These are phyloP conservation scores for Neonectria hederae DNA, from an alignment of 2,329 filamentous ascomycete genomes.

Conservation along the genomic window DNA sequence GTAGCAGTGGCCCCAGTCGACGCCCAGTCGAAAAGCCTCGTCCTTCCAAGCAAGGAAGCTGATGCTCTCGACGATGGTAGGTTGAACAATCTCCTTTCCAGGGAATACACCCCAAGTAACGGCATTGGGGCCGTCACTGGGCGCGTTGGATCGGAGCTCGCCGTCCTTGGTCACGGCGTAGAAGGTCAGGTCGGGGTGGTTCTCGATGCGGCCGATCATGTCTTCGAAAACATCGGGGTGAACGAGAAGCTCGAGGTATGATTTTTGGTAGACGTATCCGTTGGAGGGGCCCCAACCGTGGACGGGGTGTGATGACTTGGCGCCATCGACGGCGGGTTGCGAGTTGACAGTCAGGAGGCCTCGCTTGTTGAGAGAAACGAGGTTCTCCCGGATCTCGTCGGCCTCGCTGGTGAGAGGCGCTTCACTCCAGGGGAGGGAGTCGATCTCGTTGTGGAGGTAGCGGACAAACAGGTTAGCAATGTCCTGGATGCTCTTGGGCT, in stretches of 20 bases:
- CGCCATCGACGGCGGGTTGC: constrained; percentile 92
- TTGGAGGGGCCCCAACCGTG: constrained; percentile 96
- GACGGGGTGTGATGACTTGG: constrained; percentile 84
- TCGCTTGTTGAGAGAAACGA: constrained; percentile 84
- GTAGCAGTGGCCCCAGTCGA: constrained; percentile 95
- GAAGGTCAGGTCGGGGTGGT: constrained; percentile 86
- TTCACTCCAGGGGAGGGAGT: constrained; percentile 93
- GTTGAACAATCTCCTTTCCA: constrained; percentile 98
- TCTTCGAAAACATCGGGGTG: constrained; percentile 81
- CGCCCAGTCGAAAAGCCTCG: constrained; percentile 91
- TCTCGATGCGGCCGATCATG: constrained; percentile 79
- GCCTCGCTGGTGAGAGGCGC: constrained; percentile 85
- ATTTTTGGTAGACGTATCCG: constrained; percentile 98
- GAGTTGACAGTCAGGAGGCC: constrained; percentile 97
- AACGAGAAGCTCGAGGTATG: constrained; percentile 92
- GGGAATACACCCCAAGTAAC: constrained; percentile 99
- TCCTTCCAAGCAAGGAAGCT: constrained; percentile 99
- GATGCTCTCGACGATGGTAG: constrained; percentile 98
- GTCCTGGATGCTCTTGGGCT: constrained; percentile 81
- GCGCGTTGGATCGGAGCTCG: constrained; percentile 83
- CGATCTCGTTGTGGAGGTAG: constrained; percentile 83
- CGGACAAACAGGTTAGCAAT: constrained; percentile 84
- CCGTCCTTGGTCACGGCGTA: constrained; percentile 91
- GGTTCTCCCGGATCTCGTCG: constrained; percentile 76
- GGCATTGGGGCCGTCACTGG: constrained; percentile 90